A percentile compares a stretch with the other conserved stretches of the same genome.
Evolutionary conservation across 106 monocot species (phyloP).

Genomic region (Phalaenopsis equestris): DNA sequence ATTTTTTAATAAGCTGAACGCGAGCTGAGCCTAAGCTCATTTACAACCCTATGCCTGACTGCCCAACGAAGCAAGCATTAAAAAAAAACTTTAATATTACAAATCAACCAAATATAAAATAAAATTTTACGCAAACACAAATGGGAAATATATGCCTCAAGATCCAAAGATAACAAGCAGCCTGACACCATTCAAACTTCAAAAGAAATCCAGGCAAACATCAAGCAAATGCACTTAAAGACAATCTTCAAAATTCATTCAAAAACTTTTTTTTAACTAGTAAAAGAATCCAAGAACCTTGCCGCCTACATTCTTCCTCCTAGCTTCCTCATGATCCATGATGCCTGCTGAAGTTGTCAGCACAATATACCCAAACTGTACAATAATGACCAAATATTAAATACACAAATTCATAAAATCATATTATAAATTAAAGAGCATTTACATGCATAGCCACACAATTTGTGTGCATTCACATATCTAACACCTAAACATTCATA

Average conservation of each 20-base stretch:
- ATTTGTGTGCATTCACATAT: too few species aligned
- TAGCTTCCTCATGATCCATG: constrained; percentile 65
- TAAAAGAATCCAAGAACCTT: constrained; percentile 60
- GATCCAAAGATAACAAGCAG: not conserved
- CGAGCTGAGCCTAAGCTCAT: too few species aligned
- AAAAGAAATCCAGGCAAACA: not conserved
- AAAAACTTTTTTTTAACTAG: constrained; percentile 2
- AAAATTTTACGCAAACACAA: too few species aligned
- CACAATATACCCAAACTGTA: constrained; percentile 35
- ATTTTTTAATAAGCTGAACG: too few species aligned
- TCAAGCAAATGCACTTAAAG: not conserved
- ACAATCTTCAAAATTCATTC: not conserved
- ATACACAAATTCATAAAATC: too few species aligned
- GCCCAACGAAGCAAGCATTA: too few species aligned
- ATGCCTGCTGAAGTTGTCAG: constrained; percentile 55
- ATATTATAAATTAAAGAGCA: too few species aligned
- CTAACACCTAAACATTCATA: too few species aligned
- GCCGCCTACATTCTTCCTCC: constrained; percentile 70
- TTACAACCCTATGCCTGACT: too few species aligned
- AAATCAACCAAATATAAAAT: too few species aligned
- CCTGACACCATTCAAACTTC: not conserved
- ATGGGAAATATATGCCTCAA: not conserved
- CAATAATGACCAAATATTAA: not conserved
- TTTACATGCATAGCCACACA: too few species aligned
- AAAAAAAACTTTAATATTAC: too few species aligned